Base-by-base conservation (phyloP, 164 flowering plant species). In the Annona cherimola region DNA sequence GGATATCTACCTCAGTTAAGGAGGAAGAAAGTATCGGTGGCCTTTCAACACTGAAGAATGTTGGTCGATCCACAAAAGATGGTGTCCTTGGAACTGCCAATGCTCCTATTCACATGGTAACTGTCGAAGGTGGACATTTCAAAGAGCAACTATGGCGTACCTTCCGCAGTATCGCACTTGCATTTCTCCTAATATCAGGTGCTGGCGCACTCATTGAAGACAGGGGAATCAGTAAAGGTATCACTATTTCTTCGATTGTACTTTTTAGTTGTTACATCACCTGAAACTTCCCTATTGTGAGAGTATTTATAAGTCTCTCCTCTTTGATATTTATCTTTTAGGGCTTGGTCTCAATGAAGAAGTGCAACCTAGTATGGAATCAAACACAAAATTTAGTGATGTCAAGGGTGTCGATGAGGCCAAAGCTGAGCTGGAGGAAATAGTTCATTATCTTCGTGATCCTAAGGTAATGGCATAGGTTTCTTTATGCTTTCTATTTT, bases 361-460 rank as follows among this genome's bases (percentile, higher is more conserved):
- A 76, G 97, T 96, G 77, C 98, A 93, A 61, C 95, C 98, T 71
- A 93, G 81, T 76, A 77, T 90, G 94, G 97, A 90, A 72, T 88
- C 99, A 1, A 90, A 79, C 69, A 93, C 99, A 66, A 96, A 93
- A 74, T 93, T 96, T 76, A 88, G 61, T 79, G 99, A 96, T 74
- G 98, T 96, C 16, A 96, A 96, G 80, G 99, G 99, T 76, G 95
- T 93, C 67, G 99, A 96, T 85, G 99, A 96, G 79, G 99, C 99
- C 67, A 96, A 96, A 81, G 84, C 90, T 66, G 99, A 96, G 84
- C 83, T 96, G 40, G 99, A 93, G 81, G 99, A 96, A 81, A 93
- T 96, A 81, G 98, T 96, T 74, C 98, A 96, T 76, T 96, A 96
- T 78, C 97, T 96, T 70, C 90, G 97, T 63, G 92, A 89, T 82